Percentiles rank a stretch among this genome's conserved stretches.
These are phyloP conservation scores for Apophysomyces ossiformis DNA, from an alignment of 371 early-diverging fungal genomes.

Conservation along the genomic window DNA sequence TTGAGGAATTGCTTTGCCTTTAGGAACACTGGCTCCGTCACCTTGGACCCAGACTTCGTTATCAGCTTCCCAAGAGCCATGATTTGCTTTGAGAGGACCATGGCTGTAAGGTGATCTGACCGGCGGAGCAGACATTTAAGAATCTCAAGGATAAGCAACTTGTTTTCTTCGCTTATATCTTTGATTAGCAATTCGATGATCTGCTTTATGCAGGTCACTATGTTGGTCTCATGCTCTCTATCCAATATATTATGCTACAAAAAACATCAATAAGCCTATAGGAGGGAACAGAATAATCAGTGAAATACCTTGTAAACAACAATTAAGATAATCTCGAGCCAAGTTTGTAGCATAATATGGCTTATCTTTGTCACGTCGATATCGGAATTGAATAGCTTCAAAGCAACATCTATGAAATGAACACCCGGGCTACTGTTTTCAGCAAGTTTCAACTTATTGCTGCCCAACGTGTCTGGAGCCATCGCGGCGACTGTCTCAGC, in stretches of 20 bases:
- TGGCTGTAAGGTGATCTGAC: conserved; percentile 65
- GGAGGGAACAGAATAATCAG: not conserved
- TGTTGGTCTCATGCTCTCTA: conserved; percentile 38
- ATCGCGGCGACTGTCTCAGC: conserved; percentile 48
- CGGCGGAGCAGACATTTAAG: conserved; percentile 57
- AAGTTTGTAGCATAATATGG: conserved; percentile 55
- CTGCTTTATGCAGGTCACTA: conserved; percentile 54
- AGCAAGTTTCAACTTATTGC: conserved; percentile 36
- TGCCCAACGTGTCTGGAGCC: conserved; percentile 39
- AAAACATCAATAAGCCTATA: not conserved
- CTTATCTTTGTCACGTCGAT: conserved; percentile 45
- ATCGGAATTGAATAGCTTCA: conserved; percentile 53
- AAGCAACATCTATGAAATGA: conserved; percentile 52
- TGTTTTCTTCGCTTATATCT: conserved; percentile 67
- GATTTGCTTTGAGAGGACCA: conserved; percentile 64
- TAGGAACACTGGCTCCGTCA: conserved; percentile 57
- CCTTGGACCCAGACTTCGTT: conserved; percentile 50
- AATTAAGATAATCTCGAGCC: conserved; percentile 62
- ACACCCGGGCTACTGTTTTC: conserved; percentile 54
- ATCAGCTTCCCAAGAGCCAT: conserved; percentile 61
- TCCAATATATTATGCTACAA: conserved; percentile 56
- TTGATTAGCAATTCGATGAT: conserved; percentile 48
- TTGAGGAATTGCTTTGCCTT: conserved; percentile 63
- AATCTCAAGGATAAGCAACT: conserved; percentile 58
- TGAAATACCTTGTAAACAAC: conserved; percentile 61